Evolutionary conservation across 805 yeast species (phyloP), one percentile per base, ranked within the genome.

Genomic region (Pichia phayaonensis): DNA sequence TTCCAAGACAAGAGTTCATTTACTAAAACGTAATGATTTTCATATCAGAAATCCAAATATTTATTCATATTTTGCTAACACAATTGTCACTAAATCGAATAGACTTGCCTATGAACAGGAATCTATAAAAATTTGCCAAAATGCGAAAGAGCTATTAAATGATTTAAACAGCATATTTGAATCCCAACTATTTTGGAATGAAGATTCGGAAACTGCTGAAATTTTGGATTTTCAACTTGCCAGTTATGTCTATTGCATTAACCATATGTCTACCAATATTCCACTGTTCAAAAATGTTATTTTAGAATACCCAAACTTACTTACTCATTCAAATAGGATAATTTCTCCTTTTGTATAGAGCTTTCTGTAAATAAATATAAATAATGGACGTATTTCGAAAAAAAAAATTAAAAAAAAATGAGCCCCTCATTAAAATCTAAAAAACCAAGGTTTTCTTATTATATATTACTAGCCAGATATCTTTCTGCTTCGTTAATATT

Each of bases 1-100:
- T 16, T 26, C 45, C 18, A 23, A 16, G 11, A 15, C 41, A 5
- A 38, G 22, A 24, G n/a, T 12, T 4, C 44, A 45, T 42, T 52
- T 42, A 27, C 43, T 38, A 18, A 54, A 42, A 46, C 57, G 54
- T 11, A 47, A 41, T 13, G 46, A 51, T 34, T 51, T 51, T 55
- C 47, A 66, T 41, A 26, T 67, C 41, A 67, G 79, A 56, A 71
- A 75, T 51, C 67, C 68, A 7, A 12, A 34, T 22, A 23, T 13
- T 8, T 46, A 27, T 20, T 13, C 22, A 8, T 50, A 50, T 20
- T 47, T n/a, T 29, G 10, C 51, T 2, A 44, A 44, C 4, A 16
- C 21, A 3, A 13, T 47, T 7, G 7, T 22, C 2, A 23, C 51
- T 4, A 47, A 47, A 36, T 38, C 18, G 13, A n/a, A 26, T 11